Evolutionary conservation across 2,329 filamentous ascomycete genomes (phyloP).

Genomic region (Fusarium beomiforme): DNA sequence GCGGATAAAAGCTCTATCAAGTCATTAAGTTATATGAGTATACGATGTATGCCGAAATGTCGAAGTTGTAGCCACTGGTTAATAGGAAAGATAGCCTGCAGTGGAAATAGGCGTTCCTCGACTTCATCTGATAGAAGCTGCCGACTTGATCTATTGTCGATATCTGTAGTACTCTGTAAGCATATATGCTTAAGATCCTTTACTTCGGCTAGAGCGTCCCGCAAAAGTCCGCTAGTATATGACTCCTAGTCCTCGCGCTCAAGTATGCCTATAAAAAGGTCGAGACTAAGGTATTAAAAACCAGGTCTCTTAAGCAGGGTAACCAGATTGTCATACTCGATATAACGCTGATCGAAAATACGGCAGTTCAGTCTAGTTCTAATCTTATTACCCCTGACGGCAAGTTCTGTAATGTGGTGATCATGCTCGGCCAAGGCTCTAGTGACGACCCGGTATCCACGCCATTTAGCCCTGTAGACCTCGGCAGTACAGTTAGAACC

Average conservation of each 20-base stretch:
- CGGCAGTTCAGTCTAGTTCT: background rate
- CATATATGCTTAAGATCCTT: background rate
- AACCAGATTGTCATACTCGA: background rate
- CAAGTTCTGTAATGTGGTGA: background rate
- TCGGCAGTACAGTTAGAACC: background rate
- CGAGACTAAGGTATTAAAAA: background rate
- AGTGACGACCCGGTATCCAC: background rate
- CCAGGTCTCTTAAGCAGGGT: background rate
- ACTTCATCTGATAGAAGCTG: background rate
- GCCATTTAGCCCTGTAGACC: background rate
- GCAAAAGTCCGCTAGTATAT: background rate
- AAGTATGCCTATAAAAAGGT: background rate
- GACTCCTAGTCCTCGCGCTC: background rate
- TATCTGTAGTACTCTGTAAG: fast-evolving
- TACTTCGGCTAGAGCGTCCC: background rate
- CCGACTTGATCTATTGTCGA: fast-evolving
- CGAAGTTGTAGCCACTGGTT: background rate
- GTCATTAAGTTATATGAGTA: background rate
- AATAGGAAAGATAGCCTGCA: background rate
- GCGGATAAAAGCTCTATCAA: background rate
- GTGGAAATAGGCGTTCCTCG: background rate
- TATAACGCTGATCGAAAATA: background rate
- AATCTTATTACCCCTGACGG: background rate
- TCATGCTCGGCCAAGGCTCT: background rate
- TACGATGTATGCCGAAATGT: background rate